These are phyloP conservation scores for Penicillium simplicissimum DNA, from an alignment of 495 filamentous ascomycete species.

Conservation along the genomic window DNA sequence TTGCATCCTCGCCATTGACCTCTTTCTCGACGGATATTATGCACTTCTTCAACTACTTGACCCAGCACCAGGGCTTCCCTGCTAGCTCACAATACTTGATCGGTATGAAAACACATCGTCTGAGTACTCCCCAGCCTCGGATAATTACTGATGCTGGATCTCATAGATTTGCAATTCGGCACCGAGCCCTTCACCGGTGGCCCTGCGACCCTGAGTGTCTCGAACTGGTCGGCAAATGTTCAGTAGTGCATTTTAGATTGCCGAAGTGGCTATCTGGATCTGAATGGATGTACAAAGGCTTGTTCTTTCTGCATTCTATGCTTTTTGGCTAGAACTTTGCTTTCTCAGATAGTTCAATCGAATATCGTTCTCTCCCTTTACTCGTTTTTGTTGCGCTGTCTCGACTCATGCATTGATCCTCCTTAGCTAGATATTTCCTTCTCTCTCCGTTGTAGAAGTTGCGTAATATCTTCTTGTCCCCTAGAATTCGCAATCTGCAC, in stretches of 20 bases:
- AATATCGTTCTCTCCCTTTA: not conserved
- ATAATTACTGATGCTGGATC: constrained; percentile 15
- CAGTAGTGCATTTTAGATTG: not conserved
- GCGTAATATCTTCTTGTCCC: constrained; percentile 4
- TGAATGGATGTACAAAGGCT: not conserved
- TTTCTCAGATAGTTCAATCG: not conserved
- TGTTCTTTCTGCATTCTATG: not conserved
- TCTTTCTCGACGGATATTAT: constrained; percentile 42
- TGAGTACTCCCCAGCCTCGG: not conserved
- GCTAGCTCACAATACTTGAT: constrained; percentile 45
- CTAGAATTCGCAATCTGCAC: constrained; percentile 8
- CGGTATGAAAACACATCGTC: constrained; percentile 31
- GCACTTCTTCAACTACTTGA: constrained; percentile 45
- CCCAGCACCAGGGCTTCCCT: constrained; percentile 37
- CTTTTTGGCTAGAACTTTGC: too few relatives aligned
- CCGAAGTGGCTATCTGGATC: not conserved
- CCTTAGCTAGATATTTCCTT: not conserved
- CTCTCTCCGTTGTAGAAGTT: not conserved
- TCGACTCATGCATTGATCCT: not conserved
- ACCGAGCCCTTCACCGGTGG: constrained; percentile 48
- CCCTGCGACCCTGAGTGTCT: constrained; percentile 20
- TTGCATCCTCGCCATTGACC: constrained; percentile 32
- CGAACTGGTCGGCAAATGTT: constrained; percentile 16
- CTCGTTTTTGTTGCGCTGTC: not conserved
- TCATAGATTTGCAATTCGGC: constrained; percentile 40